Conservation (phyloP, 805 yeast genomes). For the Starmerella sp. region DNA sequence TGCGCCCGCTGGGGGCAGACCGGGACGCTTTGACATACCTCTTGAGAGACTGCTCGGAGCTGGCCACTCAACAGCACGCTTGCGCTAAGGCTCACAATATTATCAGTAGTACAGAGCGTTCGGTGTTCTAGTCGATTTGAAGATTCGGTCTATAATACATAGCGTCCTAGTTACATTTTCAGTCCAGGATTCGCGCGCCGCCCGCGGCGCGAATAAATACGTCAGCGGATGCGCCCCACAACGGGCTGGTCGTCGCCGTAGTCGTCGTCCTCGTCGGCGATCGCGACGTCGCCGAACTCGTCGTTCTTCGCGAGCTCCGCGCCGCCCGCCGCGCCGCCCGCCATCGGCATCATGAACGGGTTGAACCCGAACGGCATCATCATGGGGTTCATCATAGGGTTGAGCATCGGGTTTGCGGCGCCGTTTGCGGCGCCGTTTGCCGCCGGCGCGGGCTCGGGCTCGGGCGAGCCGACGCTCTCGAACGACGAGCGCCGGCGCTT, state of each 20-base stretch:
- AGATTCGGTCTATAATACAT: no score
- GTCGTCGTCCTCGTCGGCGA: slow-evolving; percentile 12
- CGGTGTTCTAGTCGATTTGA: no score
- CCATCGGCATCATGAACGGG: slow-evolving; percentile 23
- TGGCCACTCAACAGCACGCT: no score
- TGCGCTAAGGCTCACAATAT: no score
- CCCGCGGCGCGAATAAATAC: not conserved
- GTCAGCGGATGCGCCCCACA: slow-evolving; percentile 14
- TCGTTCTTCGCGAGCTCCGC: not conserved
- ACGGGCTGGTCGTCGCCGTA: slow-evolving; percentile 13
- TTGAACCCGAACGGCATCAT: slow-evolving; percentile 20
- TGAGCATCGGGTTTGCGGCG: not conserved
- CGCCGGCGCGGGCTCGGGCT: not conserved
- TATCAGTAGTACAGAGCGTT: no score
- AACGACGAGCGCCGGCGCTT: slow-evolving; percentile 14
- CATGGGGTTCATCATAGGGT: slow-evolving; percentile 6
- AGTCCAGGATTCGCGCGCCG: no score
- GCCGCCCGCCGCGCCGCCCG: slow-evolving; percentile 1
- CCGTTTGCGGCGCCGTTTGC: not conserved
- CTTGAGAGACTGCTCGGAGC: no score
- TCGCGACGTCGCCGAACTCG: not conserved
- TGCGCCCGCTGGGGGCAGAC: no score
- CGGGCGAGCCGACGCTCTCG: not conserved
- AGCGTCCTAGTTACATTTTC: no score
- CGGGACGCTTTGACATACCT: no score